These are phyloP conservation scores for Globisporangium middletonii DNA, from an alignment of 352 stramenopile species.

Conservation along the genomic window DNA sequence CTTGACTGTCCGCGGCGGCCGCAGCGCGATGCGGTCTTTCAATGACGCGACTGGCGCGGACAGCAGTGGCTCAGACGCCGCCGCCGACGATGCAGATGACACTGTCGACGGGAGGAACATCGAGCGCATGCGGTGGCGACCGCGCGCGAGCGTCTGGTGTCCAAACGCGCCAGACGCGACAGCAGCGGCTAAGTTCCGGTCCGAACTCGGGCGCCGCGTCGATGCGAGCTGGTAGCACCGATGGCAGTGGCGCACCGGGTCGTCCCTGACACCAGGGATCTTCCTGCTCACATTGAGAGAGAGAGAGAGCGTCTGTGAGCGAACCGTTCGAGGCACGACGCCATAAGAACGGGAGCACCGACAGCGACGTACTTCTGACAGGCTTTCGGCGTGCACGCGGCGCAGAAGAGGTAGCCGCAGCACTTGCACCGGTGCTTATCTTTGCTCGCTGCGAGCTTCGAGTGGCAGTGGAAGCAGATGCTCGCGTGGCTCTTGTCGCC, in stretches of 20 bases:
- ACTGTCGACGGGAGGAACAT: slow-evolving; percentile 46
- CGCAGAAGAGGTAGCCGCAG: slow-evolving; percentile 82
- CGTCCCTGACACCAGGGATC: slow-evolving; percentile 43
- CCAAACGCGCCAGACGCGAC: slow-evolving; percentile 17
- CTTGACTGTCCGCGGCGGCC: slow-evolving; percentile 72
- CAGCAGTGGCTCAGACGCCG: slow-evolving; percentile 9
- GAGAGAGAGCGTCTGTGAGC: neutral
- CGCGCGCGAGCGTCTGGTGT: slow-evolving; percentile 17
- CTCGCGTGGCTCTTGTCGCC: slow-evolving; percentile 62
- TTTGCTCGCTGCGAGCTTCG: slow-evolving; percentile 40
- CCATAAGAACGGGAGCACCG: neutral
- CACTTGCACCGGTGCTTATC: slow-evolving; percentile 78
- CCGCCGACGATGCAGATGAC: slow-evolving; percentile 14
- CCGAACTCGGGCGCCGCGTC: slow-evolving; percentile 51
- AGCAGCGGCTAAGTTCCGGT: slow-evolving; percentile 31
- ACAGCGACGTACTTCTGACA: slow-evolving; percentile 47
- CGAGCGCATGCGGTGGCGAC: slow-evolving; percentile 49
- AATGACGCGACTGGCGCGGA: slow-evolving; percentile 24
- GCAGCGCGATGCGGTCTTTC: slow-evolving; percentile 63
- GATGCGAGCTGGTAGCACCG: slow-evolving; percentile 76
- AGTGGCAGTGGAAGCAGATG: slow-evolving; percentile 77
- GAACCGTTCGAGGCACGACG: neutral
- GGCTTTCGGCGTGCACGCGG: slow-evolving; percentile 64
- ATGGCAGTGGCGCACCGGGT: slow-evolving; percentile 67
- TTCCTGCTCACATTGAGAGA: slow-evolving; percentile 29